Percentiles rank a stretch among this genome's conserved stretches.
phyloP scores from a whole-genome alignment of 305 asterid genomes.

The Solanum hybrid region DNA sequence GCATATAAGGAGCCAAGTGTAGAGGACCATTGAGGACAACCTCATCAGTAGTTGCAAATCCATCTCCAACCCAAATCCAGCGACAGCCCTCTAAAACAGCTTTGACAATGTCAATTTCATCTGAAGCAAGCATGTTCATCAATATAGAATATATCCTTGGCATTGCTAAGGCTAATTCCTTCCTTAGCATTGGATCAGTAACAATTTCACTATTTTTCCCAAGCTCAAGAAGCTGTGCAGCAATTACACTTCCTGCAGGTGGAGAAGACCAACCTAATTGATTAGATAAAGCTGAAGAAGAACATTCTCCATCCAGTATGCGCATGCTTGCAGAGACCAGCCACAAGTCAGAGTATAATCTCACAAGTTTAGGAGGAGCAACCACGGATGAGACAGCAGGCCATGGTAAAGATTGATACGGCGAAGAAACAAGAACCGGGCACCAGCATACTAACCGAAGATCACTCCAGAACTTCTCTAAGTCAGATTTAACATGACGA shows the following conservation, averaged over 20 bases:
- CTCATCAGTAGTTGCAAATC: constrained; percentile 82
- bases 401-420: constrained; percentile 79
- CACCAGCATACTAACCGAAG: constrained; percentile 91
- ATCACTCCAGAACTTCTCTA: constrained; percentile 90
- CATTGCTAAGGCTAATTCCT: constrained; percentile 88
- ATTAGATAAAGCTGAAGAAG: constrained; percentile 74
- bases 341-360: constrained; percentile 74
- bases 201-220: constrained; percentile 89
- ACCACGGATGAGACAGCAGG: constrained; percentile 78
- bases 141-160: constrained; percentile 85
- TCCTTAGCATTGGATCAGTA: constrained; percentile 66
- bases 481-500: constrained; percentile 56
- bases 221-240: constrained; percentile 98
- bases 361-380: constrained; percentile 95
- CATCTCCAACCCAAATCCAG: constrained; percentile 99
- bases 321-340: constrained; percentile 98
- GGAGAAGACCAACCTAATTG: constrained; percentile 92
- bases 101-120: constrained; percentile 87
- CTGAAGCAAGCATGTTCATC: constrained; percentile 63
- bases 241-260: constrained; percentile 90
- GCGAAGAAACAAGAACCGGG: constrained; percentile 78
- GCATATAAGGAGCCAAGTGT: constrained; percentile 94
- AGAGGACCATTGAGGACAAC: constrained; percentile 95
- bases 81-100: constrained; percentile 92
- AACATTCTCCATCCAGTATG: constrained; percentile 90